Base-by-base conservation (phyloP, 1,139 yeast genomes). In the Scheffersomyces quercinus region DNA sequence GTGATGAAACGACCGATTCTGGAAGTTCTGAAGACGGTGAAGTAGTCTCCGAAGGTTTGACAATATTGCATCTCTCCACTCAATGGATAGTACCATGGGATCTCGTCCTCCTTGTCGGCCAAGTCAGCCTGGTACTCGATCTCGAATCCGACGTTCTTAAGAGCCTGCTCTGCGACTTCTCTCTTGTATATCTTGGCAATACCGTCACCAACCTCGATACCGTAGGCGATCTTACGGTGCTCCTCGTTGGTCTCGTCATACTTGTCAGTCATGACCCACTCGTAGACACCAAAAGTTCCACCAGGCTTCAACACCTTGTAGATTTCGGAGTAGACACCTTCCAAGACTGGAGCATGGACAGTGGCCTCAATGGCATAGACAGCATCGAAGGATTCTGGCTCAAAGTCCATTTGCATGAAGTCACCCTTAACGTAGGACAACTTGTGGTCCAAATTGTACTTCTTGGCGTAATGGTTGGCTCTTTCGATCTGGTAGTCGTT, bases 301-400 rank as follows among this genome's bases (percentile, higher is more conserved):
- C 99, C 97, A 55, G 98, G 99, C 73, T 93, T 93, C 68, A 93
- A 80, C 29, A 89, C 97, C 65, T 90, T 88, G 81, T 82, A 93
- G 63, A 95, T 93, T 75, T 93, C 97, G 45, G 88, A 77, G 69
- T 93, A 93, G 45, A 95, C 99, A 62, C 97, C 97, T 70, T 90
- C 97, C 61, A 95, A 81, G 39, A 83, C 88, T 48, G 99, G 99
- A 26, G 99, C 99, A 64, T 93, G 99, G 48, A 90, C 96, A 36
- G 99, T 93, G 46, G 99, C 99, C 75, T 93, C 99, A 63, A 93
- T 93, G 48, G 99, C 98, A 62, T 93, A 93, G 37, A 93, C 99
- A 39, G 96, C 97, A 68, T 93, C 99, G 63, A 95, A 93, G 31
- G 91, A 68, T 61, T 83, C 86, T 53, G 87, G 85, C 66, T 84